phyloP scores from a whole-genome alignment of 1,139 yeast genomes.

The Blastobotrys apis region DNA sequence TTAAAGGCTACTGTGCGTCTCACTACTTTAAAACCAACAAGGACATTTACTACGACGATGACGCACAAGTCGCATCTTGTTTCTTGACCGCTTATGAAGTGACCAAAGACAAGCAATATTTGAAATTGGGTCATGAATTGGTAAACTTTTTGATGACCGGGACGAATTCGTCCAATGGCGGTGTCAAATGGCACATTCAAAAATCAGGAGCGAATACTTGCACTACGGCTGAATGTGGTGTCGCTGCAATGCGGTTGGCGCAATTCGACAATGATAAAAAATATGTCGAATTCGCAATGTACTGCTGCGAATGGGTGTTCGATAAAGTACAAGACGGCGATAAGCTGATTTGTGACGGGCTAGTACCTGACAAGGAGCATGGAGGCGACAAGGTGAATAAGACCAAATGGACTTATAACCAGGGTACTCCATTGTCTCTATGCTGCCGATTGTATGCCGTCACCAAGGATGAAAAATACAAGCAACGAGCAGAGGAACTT shows the following conservation, averaged over 20 bases:
- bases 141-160: slow-evolving; percentile 65
- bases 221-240: slow-evolving; percentile 68
- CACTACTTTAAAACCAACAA: slow-evolving; percentile 52
- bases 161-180: slow-evolving; percentile 48
- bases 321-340: slow-evolving; percentile 51
- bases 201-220: slow-evolving; percentile 60
- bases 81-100: slow-evolving; percentile 66
- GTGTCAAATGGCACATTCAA: slow-evolving; percentile 62
- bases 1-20: slow-evolving; percentile 57
- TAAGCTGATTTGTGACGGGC: slow-evolving; percentile 59
- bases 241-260: slow-evolving; percentile 59
- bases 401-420: slow-evolving; percentile 66
- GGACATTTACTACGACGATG: slow-evolving; percentile 71
- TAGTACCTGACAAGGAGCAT: slow-evolving; percentile 42
- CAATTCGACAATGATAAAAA: slow-evolving; percentile 47
- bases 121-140: slow-evolving; percentile 57
- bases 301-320: slow-evolving; percentile 53
- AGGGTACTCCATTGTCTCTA: slow-evolving; percentile 61
- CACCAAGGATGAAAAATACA: slow-evolving; percentile 55
- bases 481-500: slow-evolving; percentile 52
- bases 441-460: slow-evolving; percentile 49
- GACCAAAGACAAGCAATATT: slow-evolving; percentile 50
- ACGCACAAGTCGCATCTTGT: slow-evolving; percentile 70
- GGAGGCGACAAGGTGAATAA: slow-evolving; percentile 43
- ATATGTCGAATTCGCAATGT: slow-evolving; percentile 51